Conservation (phyloP, 2,329 filamentous ascomycete genomes). For the Plenodomus biglobosus region DNA sequence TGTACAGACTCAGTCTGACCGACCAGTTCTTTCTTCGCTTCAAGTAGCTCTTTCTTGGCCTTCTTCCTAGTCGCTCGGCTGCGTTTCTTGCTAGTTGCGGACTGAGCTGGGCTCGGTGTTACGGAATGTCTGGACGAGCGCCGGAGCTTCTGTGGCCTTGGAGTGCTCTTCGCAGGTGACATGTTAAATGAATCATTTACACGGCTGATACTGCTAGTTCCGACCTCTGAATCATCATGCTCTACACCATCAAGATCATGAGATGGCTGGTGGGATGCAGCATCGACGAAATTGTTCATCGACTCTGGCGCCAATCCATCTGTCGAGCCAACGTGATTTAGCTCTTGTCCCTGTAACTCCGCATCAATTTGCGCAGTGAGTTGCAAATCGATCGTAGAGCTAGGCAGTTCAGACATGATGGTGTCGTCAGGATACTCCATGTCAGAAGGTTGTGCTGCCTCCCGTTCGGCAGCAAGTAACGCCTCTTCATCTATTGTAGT, state of each 20-base stretch:
- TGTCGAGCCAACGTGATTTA: slow-evolving; percentile 4
- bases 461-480: slow-evolving; percentile 12
- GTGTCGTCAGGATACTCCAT: slow-evolving; percentile 8
- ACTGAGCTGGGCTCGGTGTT: slow-evolving; percentile 19
- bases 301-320: slow-evolving; percentile 17
- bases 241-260: slow-evolving; percentile 13
- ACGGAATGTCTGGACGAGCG: slow-evolving; percentile 32
- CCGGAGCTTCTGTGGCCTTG: slow-evolving; percentile 21
- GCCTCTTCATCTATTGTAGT: slow-evolving; percentile 37
- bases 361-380: slow-evolving; percentile 41
- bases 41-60: slow-evolving; percentile 20
- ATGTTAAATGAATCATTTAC: slow-evolving; percentile 43
- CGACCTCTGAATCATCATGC: slow-evolving; percentile 18
- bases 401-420: slow-evolving; percentile 29
- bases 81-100: slow-evolving; percentile 26
- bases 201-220: slow-evolving; percentile 32
- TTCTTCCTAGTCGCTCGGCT: slow-evolving; percentile 18
- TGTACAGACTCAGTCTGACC: neutral
- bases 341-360: slow-evolving; percentile 31
- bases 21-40: slow-evolving; percentile 12
- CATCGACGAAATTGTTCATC: slow-evolving; percentile 28
- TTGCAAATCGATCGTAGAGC: slow-evolving; percentile 37
- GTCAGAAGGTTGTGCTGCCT: slow-evolving; percentile 8
- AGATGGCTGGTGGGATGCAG: slow-evolving; percentile 17
- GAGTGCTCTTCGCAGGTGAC: slow-evolving; percentile 19